Evolutionary conservation across 805 yeast species (phyloP), one percentile per base, ranked within the genome.

Genomic region (Saccharomyces cerevisiae): DNA sequence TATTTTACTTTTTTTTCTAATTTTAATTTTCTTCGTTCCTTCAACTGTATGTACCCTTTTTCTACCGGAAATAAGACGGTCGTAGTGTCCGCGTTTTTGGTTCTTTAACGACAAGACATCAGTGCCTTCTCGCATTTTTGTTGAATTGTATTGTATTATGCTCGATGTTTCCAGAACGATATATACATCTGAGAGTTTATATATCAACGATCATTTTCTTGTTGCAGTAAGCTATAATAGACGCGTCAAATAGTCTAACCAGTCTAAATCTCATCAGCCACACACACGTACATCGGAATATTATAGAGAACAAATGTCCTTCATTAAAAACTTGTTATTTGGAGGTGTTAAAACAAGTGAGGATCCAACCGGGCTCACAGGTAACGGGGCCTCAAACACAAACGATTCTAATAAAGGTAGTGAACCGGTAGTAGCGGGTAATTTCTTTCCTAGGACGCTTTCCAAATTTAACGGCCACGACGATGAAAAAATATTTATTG

Each of bases 381-480:
- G 55, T 3, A n/a, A 21, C 24, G 43, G 22, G n/a, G 22, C 22
- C 47, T 10, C 47, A 3, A 46, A 49, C 51, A 21, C 48, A 6
- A 53, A 53, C 6, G 48, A 49, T 1, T 49, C 65, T 1, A 57
- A 56, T 2, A 46, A 54, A 6, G 41, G 56, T 9, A 57, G 58
- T 30, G 72, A 72, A 41, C 78, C 80, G 17, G 61, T 76, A 2
- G 75, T 76, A 0, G 74, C 70, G 51, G 78, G 77, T 21, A 59
- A 59, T 48, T 92, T 85, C 73, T 89, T 91, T 8, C 97, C 97
- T 28, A 68, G 74, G 53, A 79, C 88, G 1, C 74, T 92, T 27
- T 80, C 80, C 54, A 84, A 83, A 61, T 90, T 73, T 74, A 89
- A 92, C 69, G 98, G 98, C 1, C 80, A 75, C 52, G 89, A 86